Base-by-base conservation (phyloP, 2,329 filamentous ascomycete genomes). In the Ilyonectria destructans region DNA sequence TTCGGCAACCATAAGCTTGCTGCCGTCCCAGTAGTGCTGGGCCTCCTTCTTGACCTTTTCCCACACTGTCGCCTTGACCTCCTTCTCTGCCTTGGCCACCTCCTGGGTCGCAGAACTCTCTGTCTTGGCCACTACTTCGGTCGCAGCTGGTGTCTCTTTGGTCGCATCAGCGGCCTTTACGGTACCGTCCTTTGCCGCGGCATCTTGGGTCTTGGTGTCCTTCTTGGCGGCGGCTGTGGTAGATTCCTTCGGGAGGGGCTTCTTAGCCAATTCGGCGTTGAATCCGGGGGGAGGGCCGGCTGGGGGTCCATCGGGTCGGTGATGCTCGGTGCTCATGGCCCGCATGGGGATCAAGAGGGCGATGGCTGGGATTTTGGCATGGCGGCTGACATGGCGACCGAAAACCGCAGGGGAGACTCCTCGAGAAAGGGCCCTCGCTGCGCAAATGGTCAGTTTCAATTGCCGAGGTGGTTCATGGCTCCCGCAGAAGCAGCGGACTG, bases 21-120 rank as follows among this genome's bases (percentile, higher is more conserved):
- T 98, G 68, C 96, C 96, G 82, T 99, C 96, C 96, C 96, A 98
- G 85, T 99, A 99, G 82, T 99, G 96, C 69, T 92, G 90, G 15
- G 87, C 88, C 82, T 99, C 96, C 81, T 97, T 95, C 88, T 97
- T 99, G 78, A 99, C 91, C 84, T 95, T 97, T 81, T 98, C 93
- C 82, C 90, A 92, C 1, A 98, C 57, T 0, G 95, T 97, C 82
- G 97, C 84, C 80, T 97, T 98, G 85, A 95, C 94, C 75, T 92
- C 88, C 81, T 93, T 92, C 74, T 90, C 91, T 17, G 85, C 86
- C 74, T 94, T 81, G 17, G 81, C 82, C 13, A 78, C 86, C 19
- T 84, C 75, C 49, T 83, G 81, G 31, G 80, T 80, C 21, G 81
- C 79, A 48, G 80, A 80, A 71, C 81, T 79, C 43, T 79, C 67